Evolutionary conservation across 345 rosid genomes (phyloP).

Genomic region (Eucalyptus albens): DNA sequence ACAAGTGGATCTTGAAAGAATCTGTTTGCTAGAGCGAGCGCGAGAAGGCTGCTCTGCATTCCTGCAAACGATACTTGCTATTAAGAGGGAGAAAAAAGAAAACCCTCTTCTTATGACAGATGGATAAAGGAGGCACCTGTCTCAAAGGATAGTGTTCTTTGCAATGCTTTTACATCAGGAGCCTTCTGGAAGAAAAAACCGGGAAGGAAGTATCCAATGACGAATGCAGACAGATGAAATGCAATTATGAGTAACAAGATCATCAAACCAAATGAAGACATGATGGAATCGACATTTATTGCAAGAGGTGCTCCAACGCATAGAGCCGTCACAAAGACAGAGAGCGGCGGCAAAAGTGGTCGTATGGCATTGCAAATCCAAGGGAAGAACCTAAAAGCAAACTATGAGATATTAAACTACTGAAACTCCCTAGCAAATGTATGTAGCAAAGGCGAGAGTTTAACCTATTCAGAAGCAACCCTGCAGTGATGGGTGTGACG

Average conservation of each 20-base stretch:
- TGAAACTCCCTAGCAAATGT: background rate
- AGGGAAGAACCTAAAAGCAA: conserved; percentile 56
- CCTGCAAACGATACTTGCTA: conserved; percentile 21
- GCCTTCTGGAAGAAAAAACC: conserved; percentile 41
- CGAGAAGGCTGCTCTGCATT: conserved; percentile 98
- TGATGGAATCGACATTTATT: conserved; percentile 54
- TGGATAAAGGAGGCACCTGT: conserved; percentile 34
- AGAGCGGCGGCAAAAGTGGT: conserved; percentile 62
- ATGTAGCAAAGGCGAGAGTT: background rate
- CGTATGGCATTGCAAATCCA: conserved; percentile 44
- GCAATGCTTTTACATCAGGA: conserved; percentile 53
- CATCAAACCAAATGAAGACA: conserved; percentile 66
- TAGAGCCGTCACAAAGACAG: conserved; percentile 75
- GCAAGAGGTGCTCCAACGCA: conserved; percentile 95
- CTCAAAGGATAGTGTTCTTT: conserved; percentile 82
- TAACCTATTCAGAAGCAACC: conserved; percentile 81
- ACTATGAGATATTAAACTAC: background rate
- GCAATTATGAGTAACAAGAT: conserved; percentile 31
- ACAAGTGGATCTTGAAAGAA: conserved; percentile 94
- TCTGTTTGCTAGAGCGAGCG: conserved; percentile 81
- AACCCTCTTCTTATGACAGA: background rate
- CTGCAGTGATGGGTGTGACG: conserved; percentile 66
- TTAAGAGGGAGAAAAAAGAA: background rate
- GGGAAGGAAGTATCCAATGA: conserved; percentile 55
- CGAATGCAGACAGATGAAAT: conserved; percentile 71